Evolutionary conservation across 176 grass and related monocot genomes (phyloP), one percentile per base, ranked within the genome.

Genomic region (Urochloa ruziziensis): DNA sequence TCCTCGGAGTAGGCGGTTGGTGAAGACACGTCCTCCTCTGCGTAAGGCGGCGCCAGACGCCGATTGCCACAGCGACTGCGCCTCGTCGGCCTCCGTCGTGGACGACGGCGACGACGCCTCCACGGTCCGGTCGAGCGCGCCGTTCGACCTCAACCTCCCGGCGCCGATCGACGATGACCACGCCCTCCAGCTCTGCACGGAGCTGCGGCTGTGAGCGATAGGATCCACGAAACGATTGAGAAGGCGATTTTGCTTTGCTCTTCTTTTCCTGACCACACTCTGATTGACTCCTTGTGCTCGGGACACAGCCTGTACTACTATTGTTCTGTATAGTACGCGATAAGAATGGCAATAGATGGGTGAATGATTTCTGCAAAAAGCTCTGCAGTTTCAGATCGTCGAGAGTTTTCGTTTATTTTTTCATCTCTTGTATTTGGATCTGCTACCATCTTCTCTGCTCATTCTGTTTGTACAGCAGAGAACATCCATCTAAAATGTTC

Each of bases 41-140:
- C 87, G 35, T 7, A 42, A 27, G 7, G 51, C 51, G 1, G 62
- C 52, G 16, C 37, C 66, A 3, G 83, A 86, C 74, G 30, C 29
- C 0, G 84, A 21, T 10, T 90, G 88, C 84, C 88, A 61, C 49
- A 90, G 88, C 88, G 84, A 90, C 79, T 90, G 88, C 79, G 88
- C 88, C 10, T 90, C 88, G 13, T 90, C 88, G 79, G 79, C 88
- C 39, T 90, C 88, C 67, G 88, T 90, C 49, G 84, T 90, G 47
- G 79, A 90, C 58, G 83, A 82, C 24, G 79, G 21, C 79, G 88
- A 84, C 69, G 87, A 65, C 59, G 84, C 88, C 1, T 90, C 88
- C 48, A 82, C 65, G 24, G 74, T 24, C 47, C 43, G 71, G 62
- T 42, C 60, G 0, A 66, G 37, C 30, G 79, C 49, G 47, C 64